A percentile compares a stretch with the other conserved stretches of the same genome.
Evolutionary conservation across 1,284 basidiomycete genomes (phyloP).

Genomic region (Trichosporon sp.): DNA sequence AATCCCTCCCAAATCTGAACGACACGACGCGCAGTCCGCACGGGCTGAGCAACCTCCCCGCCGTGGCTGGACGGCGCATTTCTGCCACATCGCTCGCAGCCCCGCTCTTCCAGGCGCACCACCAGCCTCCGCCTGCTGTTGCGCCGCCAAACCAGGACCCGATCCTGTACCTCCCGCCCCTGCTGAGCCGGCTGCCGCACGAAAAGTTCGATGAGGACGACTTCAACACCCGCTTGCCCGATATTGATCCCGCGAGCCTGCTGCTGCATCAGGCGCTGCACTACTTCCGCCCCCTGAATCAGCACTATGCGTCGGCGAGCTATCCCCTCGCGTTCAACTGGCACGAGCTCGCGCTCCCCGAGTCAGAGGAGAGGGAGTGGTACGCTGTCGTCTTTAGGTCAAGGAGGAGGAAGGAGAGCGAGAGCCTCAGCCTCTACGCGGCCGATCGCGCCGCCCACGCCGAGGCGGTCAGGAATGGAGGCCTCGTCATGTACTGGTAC

Average conservation of each 20-base stretch:
- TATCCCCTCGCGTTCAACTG: constrained; percentile 82
- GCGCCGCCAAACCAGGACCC: constrained; percentile 51
- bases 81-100: constrained; percentile 13
- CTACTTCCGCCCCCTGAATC: constrained; percentile 59
- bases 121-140: constrained; percentile 56
- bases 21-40: constrained; percentile 9
- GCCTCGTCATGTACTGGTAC: constrained; percentile 76
- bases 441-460: constrained; percentile 81
- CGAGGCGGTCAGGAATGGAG: constrained; percentile 79
- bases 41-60: constrained; percentile 8
- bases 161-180: constrained; percentile 70
- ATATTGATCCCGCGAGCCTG: constrained; percentile 75
- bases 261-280: constrained; percentile 79
- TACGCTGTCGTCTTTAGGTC: constrained; percentile 87
- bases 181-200: constrained; percentile 60
- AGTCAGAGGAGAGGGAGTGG: constrained; percentile 59
- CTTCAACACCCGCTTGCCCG: constrained; percentile 68
- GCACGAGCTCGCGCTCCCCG: constrained; percentile 55
- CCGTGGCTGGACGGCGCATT: constrained; percentile 12
- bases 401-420: constrained; percentile 55
- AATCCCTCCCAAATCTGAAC: constrained; percentile 16
- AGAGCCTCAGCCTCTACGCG: constrained; percentile 61
- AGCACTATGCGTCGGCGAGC: constrained; percentile 58
- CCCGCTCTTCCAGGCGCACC: constrained; percentile 39
- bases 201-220: constrained; percentile 41